These are phyloP conservation scores for Xylariaceae sp. DNA, from an alignment of 2,329 filamentous ascomycete species.

Conservation along the genomic window DNA sequence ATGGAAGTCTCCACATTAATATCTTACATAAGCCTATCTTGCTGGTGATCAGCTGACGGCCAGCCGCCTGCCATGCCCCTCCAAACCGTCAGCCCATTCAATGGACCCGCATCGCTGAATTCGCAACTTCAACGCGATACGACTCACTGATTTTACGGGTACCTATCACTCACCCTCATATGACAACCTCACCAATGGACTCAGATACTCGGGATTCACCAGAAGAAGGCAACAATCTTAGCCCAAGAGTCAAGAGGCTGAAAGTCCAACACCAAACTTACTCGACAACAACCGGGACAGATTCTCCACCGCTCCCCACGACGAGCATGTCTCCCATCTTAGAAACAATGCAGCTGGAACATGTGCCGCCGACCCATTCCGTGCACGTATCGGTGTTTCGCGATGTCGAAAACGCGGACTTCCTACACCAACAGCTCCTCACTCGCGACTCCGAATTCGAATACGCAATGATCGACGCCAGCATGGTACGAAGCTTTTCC, in stretches of 20 bases:
- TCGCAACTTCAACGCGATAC: not conserved
- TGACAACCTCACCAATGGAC: slow-evolving; percentile 1
- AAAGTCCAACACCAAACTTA: slow-evolving; percentile 11
- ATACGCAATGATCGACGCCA: slow-evolving; percentile 89
- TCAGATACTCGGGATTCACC: not conserved
- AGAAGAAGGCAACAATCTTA: not conserved
- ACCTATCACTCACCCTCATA: not conserved
- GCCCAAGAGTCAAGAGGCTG: slow-evolving; percentile 8
- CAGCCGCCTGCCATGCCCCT: slow-evolving; percentile 24
- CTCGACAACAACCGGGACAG: not conserved
- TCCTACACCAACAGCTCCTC: slow-evolving; percentile 78
- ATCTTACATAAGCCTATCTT: not conserved
- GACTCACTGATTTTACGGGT: not conserved
- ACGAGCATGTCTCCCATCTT: slow-evolving; percentile 31
- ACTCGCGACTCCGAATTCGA: slow-evolving; percentile 78
- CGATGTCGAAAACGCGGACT: slow-evolving; percentile 69
- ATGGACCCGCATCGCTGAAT: slow-evolving; percentile 10
- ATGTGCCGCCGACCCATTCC: slow-evolving; percentile 61
- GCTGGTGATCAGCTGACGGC: slow-evolving; percentile 9
- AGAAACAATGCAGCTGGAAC: slow-evolving; percentile 66
- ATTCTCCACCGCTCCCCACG: not conserved
- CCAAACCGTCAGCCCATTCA: slow-evolving; percentile 7
- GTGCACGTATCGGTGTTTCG: slow-evolving; percentile 72
- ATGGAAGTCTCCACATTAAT: too few species aligned
- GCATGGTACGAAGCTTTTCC: slow-evolving; percentile 54